Evolutionary conservation across 1,284 basidiomycete genomes (phyloP), one percentile per base, ranked within the genome.

Genomic region (Leucocoprinus gongylophorus): DNA sequence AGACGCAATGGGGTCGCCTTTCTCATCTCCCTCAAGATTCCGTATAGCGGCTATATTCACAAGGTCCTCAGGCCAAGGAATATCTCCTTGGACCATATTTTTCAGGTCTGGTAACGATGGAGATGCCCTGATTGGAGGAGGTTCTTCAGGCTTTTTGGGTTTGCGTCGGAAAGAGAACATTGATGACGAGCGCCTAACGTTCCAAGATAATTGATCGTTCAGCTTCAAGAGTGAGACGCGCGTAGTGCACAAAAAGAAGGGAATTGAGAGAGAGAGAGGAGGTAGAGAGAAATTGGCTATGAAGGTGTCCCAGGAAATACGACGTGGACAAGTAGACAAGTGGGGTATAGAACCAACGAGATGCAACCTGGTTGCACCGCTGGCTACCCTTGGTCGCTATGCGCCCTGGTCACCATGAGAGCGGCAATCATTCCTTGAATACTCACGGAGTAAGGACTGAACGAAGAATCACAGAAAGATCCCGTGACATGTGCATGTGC

Each of bases 111-210:
- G 88, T 38, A 91, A 75, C 35, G 87, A 89, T 10, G 87, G 85
- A 29, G 85, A 86, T 18, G 79, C 72, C 59, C 76, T 74, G 56
- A 83, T 73, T 54, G 67, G 64, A 35, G 75, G 68, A 35, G 69
- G 57, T 57, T 72, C 73, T 58, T 73, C 62, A 62, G 74, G 69
- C 67, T 78, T 70, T 76, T 81, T 74, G 71, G 82, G 69, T 65
- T 81, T 85, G 58, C 85, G 79, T 55, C 86, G 82, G 63, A 84
- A 83, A 56, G 82, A 81, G 69, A 90, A 88, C 80, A 90, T 88
- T 59, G 45, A 37, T 17, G 5, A 32, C 30, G 38, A 17, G 13
- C 38, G 38, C 13, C 32, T 32, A 15, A 35, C 1, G 18, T 18
- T 32, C 23, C 8, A 18, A 21, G 21, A 40, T 18, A 23, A 20